A percentile compares a stretch with the other conserved stretches of the same genome.
Conservation (phyloP, 106 monocot species). For the Posidonia australis region DNA sequence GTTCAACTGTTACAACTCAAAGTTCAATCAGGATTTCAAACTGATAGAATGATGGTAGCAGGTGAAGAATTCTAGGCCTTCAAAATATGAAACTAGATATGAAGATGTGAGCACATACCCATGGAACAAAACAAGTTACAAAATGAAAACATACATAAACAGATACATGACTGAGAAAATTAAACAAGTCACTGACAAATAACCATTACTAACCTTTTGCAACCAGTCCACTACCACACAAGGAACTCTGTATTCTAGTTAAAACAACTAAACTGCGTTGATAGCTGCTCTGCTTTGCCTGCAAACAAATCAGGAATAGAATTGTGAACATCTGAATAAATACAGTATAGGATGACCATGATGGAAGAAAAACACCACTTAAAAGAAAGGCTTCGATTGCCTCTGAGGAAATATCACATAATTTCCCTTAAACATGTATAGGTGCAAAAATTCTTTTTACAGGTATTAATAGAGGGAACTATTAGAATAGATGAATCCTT, state of each 20-base stretch:
- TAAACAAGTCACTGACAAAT: background rate
- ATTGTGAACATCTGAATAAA: background rate
- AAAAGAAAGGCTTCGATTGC: too few relatives aligned
- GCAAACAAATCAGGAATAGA: slow-evolving; percentile 5
- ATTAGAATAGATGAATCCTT: too few relatives aligned
- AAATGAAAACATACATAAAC: background rate
- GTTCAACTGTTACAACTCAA: background rate
- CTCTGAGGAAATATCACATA: too few relatives aligned
- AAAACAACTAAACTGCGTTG: slow-evolving; percentile 65
- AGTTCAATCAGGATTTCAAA: background rate
- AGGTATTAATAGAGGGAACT: too few relatives aligned
- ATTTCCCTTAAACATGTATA: too few relatives aligned
- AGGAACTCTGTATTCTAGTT: slow-evolving; percentile 38
- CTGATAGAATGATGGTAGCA: too few relatives aligned
- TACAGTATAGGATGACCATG: background rate
- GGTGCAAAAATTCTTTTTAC: too few relatives aligned
- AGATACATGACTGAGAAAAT: background rate
- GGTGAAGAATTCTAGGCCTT: too few relatives aligned
- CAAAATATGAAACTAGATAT: too few relatives aligned
- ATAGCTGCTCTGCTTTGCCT: slow-evolving; percentile 68
- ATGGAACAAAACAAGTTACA: too few relatives aligned
- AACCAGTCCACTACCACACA: slow-evolving; percentile 21
- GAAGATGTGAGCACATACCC: too few relatives aligned
- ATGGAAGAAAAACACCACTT: background rate
- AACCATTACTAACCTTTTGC: background rate